Conservation (phyloP, 2,329 filamentous ascomycete species). For the Fusarium tanahbumbuense region DNA sequence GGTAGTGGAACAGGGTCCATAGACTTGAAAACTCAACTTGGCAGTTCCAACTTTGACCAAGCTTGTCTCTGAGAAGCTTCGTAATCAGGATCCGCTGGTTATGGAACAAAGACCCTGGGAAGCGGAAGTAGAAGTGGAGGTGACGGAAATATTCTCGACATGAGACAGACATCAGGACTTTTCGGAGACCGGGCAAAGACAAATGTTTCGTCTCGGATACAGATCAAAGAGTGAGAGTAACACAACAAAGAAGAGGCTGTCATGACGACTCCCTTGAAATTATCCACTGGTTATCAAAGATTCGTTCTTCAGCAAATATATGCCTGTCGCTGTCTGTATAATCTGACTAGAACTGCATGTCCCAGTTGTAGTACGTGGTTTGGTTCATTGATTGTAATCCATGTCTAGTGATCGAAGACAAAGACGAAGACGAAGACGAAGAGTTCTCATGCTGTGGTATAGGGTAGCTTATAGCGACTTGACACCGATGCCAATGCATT, state of each 20-base stretch:
- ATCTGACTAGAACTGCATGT: slow-evolving; percentile 6
- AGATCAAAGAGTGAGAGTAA: not conserved
- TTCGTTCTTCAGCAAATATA: slow-evolving; percentile 1
- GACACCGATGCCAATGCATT: not conserved
- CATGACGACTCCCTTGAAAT: slow-evolving; percentile 16
- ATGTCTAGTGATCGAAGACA: not conserved
- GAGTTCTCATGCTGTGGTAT: not conserved
- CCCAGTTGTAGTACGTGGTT: not conserved
- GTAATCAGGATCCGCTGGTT: not conserved
- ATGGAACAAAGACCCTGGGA: not conserved
- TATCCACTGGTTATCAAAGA: not conserved
- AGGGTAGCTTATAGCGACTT: not conserved
- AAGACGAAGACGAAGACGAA: not conserved
- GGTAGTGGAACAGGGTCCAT: not conserved
- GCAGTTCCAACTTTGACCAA: not conserved
- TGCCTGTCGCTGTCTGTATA: not conserved
- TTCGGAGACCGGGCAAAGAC: not conserved
- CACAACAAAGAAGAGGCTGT: slow-evolving; percentile 8
- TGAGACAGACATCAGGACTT: slow-evolving; percentile 14
- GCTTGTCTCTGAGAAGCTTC: not conserved
- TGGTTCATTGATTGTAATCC: not conserved
- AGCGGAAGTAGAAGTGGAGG: not conserved
- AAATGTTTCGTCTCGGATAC: slow-evolving; percentile 11
- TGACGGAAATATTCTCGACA: not conserved
- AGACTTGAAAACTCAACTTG: not conserved